A percentile compares a stretch with the other conserved stretches of the same genome.
Conservation (phyloP, 2,329 filamentous ascomycete species). For the Leptographium wingfieldii region DNA sequence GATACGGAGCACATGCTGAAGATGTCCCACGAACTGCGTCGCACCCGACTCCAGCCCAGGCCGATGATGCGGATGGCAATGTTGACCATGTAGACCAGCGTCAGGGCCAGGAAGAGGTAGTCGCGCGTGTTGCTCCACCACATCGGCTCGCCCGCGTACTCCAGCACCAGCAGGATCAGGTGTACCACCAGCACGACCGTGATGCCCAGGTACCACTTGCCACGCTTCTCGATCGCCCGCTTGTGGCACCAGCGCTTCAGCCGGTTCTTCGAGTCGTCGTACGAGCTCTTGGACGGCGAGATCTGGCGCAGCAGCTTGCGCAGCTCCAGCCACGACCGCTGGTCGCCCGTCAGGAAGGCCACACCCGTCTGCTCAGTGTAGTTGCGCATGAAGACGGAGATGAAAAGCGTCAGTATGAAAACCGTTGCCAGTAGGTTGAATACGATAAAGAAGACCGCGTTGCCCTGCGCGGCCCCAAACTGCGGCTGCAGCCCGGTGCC, state of each 20-base stretch:
- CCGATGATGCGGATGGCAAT: slow-evolving; percentile 74
- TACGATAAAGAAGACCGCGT: slow-evolving; percentile 85
- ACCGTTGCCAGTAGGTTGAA: slow-evolving; percentile 96
- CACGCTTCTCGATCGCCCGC: slow-evolving; percentile 83
- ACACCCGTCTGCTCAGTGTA: slow-evolving; percentile 98
- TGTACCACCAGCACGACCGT: slow-evolving; percentile 73
- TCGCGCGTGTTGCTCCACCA: slow-evolving; percentile 63
- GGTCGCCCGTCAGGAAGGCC: slow-evolving; percentile 87
- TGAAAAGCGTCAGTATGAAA: slow-evolving; percentile 92
- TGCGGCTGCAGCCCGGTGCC: slow-evolving; percentile 62
- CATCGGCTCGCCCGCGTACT: slow-evolving; percentile 64
- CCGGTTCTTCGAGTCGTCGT: slow-evolving; percentile 58
- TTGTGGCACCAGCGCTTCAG: slow-evolving; percentile 96
- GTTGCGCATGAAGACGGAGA: slow-evolving; percentile 99
- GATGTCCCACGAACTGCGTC: slow-evolving; percentile 88
- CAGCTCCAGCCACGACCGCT: slow-evolving; percentile 91
- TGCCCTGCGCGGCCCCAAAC: slow-evolving; percentile 59
- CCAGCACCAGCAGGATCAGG: slow-evolving; percentile 67
- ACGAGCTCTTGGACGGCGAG: slow-evolving; percentile 84
- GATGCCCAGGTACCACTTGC: slow-evolving; percentile 76
- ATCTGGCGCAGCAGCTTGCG: slow-evolving; percentile 86
- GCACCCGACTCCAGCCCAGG: slow-evolving; percentile 82
- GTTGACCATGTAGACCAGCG: slow-evolving; percentile 70
- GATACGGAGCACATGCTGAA: slow-evolving; percentile 71
- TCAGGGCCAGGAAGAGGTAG: slow-evolving; percentile 68